Evolutionary conservation across 306 rosid species (phyloP), one percentile per base, ranked within the genome.

Genomic region (Ziziphus jujuba): DNA sequence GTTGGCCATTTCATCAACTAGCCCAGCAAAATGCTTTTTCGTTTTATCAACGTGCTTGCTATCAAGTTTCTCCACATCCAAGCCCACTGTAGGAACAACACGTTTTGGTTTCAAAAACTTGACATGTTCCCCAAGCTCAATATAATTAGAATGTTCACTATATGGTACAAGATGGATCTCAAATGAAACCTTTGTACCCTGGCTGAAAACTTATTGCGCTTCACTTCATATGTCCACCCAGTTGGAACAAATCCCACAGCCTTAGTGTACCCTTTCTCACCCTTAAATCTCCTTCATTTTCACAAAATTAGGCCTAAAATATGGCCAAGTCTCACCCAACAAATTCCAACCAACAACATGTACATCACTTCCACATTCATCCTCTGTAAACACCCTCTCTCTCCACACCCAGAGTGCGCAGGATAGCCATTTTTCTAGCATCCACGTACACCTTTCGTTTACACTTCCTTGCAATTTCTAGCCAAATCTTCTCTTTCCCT

Each of bases 321-420:
- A n/a, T n/a, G n/a, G n/a, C n/a, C n/a, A n/a, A n/a, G n/a, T n/a
- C n/a, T n/a, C n/a, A n/a, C n/a, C n/a, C n/a, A n/a, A n/a, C n/a
- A n/a, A n/a, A n/a, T n/a, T n/a, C n/a, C 97, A 92, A 56, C 97
- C 96, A 74, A 92, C 91, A 63, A 92, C 98, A 67, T 89, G 98
- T 61, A 87, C 81, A 82, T 92, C 95, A 83, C 73, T 92, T 74
- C 82, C 89, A 57, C 66, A 45, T 15, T 62, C 73, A 70, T 87
- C 82, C 87, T 81, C 89, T 0, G 96, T 92, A 69, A 92, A 89
- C 65, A 70, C 75, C 33, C 85, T 89, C 81, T 80, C 15, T 82
- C 88, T 1, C 82, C 92, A 17, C 73, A 56, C 96, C 96, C 84
- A 92, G 78, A 65, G 67, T 87, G 66, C 78, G 65, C 85, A 92